phyloP scores from a whole-genome alignment of 2,329 filamentous ascomycete species.

The Ophiostoma ulmi region DNA sequence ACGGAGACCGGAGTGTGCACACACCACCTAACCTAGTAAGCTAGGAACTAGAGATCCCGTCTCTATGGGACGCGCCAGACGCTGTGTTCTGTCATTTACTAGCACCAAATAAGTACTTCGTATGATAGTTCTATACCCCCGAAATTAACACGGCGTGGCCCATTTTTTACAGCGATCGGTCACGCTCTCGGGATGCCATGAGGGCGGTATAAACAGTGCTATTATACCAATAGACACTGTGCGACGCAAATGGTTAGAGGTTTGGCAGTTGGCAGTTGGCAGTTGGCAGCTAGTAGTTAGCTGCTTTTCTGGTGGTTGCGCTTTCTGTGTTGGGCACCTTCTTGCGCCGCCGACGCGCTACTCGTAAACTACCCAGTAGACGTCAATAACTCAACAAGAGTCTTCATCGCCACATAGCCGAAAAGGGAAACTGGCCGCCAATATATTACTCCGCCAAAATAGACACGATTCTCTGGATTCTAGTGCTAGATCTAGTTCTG shows the following conservation, averaged over 20 bases:
- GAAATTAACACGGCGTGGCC: neutral
- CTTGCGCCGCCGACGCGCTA: slow-evolving; percentile 7
- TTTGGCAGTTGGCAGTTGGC: neutral
- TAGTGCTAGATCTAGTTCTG: too few species aligned
- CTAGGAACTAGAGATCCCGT: neutral
- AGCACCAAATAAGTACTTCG: neutral
- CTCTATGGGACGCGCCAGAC: neutral
- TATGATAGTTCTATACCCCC: neutral
- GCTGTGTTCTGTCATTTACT: too few species aligned
- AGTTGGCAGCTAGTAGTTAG: neutral
- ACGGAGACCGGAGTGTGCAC: neutral
- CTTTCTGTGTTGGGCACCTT: slow-evolving; percentile 4
- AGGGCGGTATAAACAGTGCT: neutral
- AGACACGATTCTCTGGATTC: too few species aligned
- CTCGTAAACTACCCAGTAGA: neutral
- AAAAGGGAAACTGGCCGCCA: slow-evolving; percentile 8
- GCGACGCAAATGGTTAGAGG: neutral
- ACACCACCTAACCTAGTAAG: neutral
- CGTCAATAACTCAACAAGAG: neutral
- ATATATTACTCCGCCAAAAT: neutral
- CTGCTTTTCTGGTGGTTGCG: neutral
- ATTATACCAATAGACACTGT: neutral
- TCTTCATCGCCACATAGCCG: slow-evolving; percentile 7
- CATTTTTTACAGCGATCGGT: neutral
- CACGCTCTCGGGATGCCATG: neutral